These are phyloP conservation scores for Cornus kousa DNA, from an alignment of 148 eudicot species.

Conservation along the genomic window DNA sequence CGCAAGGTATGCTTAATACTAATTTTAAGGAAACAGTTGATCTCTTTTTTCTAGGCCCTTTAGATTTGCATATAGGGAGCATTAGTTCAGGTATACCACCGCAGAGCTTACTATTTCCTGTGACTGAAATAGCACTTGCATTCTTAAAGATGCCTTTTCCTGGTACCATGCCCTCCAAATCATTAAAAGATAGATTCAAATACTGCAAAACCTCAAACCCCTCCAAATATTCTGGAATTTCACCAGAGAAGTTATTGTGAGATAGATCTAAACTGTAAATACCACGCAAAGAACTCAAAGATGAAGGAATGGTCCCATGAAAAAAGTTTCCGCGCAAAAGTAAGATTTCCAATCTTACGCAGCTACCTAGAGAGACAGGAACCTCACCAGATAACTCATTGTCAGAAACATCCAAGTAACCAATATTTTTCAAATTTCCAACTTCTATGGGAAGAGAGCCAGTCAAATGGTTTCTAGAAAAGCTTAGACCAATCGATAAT, in stretches of 20 bases:
- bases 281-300: conserved; percentile 20
- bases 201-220: not conserved
- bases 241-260: conserved; percentile 32
- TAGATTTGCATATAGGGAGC: conserved; percentile 17
- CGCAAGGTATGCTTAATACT: not conserved
- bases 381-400: conserved; percentile 27
- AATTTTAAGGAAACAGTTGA: too few relatives aligned
- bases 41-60: not conserved
- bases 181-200: conserved; percentile 30
- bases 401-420: conserved; percentile 4
- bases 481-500: not conserved
- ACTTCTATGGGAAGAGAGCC: conserved; percentile 31
- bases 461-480: conserved; percentile 17
- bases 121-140: conserved; percentile 15
- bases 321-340: conserved; percentile 24
- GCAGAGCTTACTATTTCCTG: conserved; percentile 33
- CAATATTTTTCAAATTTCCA: conserved; percentile 25
- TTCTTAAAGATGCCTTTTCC: conserved; percentile 22
- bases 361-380: conserved; percentile 22
- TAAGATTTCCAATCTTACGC: conserved; percentile 10
- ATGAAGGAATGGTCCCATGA: conserved; percentile 28
- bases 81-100: conserved; percentile 30
- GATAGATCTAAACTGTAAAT: conserved; percentile 24
- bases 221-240: conserved; percentile 23
- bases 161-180: conserved; percentile 41